Percentiles rank a stretch among this genome's conserved stretches.
Evolutionary conservation across 2,329 filamentous ascomycete genomes (phyloP).

Genomic region (Botryotinia narcissicola): DNA sequence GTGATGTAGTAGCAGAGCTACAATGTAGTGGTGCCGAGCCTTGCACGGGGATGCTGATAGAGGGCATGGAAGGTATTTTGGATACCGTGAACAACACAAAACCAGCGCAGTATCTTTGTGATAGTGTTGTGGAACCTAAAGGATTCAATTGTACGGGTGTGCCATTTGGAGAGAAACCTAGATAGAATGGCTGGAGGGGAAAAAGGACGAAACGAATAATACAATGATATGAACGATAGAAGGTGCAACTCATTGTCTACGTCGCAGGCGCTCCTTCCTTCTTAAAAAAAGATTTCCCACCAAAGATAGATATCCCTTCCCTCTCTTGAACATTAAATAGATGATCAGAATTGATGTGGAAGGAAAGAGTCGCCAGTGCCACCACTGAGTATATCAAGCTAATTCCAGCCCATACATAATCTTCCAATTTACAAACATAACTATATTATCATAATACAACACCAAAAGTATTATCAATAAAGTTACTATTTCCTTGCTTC

Average conservation of each 20-base stretch:
- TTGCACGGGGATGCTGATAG: neutral
- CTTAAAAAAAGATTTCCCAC: neutral
- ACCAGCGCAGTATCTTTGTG: constrained; percentile 14
- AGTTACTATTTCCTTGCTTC: neutral
- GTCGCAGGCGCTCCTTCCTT: neutral
- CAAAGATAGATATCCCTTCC: neutral
- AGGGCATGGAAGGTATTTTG: neutral
- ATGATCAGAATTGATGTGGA: neutral
- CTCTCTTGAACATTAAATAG: neutral
- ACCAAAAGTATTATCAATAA: neutral
- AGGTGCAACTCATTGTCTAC: neutral
- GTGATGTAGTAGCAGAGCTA: constrained; percentile 33
- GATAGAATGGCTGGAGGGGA: neutral
- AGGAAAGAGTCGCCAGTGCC: neutral
- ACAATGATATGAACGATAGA: neutral
- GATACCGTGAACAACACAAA: constrained; percentile 18
- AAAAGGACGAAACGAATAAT: neutral
- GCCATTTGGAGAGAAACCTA: constrained; percentile 18
- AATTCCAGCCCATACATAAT: neutral
- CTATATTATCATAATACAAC: neutral
- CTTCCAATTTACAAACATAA: neutral
- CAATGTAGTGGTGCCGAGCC: constrained; percentile 38
- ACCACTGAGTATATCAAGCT: neutral
- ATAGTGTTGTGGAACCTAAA: neutral
- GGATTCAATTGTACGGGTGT: constrained; percentile 18